Evolutionary conservation across 2,329 filamentous ascomycete species (phyloP).

Genomic region (Chaetomium strumarium): DNA sequence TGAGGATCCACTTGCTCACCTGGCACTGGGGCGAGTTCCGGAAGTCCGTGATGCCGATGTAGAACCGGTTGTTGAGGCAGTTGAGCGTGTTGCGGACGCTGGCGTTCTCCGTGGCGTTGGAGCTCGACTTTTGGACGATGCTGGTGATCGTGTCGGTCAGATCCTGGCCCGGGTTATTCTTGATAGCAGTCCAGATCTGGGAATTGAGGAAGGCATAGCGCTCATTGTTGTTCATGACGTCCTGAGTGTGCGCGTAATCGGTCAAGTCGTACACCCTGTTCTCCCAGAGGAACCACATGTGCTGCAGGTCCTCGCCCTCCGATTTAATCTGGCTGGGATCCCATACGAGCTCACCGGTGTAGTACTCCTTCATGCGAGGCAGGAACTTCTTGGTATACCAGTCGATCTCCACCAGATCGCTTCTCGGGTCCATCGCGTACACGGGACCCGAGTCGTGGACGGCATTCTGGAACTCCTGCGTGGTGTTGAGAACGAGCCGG

Average conservation of each 20-base stretch:
- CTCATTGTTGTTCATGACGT: conserved; percentile 47
- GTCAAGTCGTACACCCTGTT: conserved; percentile 81
- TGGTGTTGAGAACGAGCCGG: conserved; percentile 35
- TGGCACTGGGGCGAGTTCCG: conserved; percentile 77
- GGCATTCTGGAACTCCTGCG: conserved; percentile 40
- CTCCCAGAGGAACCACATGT: conserved; percentile 75
- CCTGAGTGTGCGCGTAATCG: conserved; percentile 78
- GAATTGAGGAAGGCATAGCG: conserved; percentile 67
- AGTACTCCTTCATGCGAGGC: conserved; percentile 76
- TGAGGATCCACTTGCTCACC: conserved; percentile 83
- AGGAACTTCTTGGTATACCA: conserved; percentile 77
- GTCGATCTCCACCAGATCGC: conserved; percentile 52
- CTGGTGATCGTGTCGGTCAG: conserved; percentile 61
- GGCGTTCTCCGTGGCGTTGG: conserved; percentile 46
- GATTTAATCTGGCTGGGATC: conserved; percentile 51
- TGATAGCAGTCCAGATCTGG: conserved; percentile 61
- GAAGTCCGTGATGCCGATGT: conserved; percentile 86
- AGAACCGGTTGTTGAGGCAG: conserved; percentile 93
- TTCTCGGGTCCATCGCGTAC: conserved; percentile 48
- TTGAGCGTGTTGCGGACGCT: conserved; percentile 70
- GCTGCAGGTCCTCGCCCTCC: conserved; percentile 61
- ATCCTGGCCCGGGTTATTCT: conserved; percentile 72
- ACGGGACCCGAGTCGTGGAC: conserved; percentile 63
- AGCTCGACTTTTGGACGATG: conserved; percentile 41
- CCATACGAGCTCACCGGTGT: conserved; percentile 81